These are phyloP conservation scores for Letharia columbiana DNA, from an alignment of 495 filamentous ascomycete species.

Conservation along the genomic window DNA sequence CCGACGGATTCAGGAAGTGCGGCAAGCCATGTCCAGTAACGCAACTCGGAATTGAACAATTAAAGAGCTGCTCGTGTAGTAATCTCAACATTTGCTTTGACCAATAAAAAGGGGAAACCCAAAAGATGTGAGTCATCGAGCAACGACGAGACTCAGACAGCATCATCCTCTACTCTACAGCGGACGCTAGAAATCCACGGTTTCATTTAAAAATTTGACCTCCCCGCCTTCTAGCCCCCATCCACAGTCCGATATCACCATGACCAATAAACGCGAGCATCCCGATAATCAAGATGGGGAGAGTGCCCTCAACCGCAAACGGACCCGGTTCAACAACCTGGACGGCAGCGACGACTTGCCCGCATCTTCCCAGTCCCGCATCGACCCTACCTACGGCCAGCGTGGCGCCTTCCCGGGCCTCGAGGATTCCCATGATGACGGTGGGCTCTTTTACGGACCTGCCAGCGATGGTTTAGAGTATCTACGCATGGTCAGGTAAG, in stretches of 20 bases:
- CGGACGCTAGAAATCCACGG: no score
- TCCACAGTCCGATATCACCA: neutral
- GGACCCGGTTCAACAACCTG: constrained; percentile 9
- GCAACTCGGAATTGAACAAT: no score
- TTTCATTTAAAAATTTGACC: no score
- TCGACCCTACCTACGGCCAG: constrained; percentile 65
- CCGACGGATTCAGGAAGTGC: no score
- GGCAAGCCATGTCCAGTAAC: no score
- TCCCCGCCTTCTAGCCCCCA: neutral
- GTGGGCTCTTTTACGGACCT: constrained; percentile 42
- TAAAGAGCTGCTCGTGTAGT: no score
- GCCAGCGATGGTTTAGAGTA: constrained; percentile 63
- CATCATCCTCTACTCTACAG: no score
- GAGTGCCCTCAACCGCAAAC: neutral
- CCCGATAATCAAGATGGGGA: neutral
- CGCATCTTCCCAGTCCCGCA: constrained; percentile 32
- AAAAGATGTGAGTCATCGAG: no score
- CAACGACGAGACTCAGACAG: no score
- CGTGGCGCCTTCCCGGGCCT: constrained; percentile 67
- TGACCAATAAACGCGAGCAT: constrained; percentile 20
- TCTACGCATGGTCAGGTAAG: constrained; percentile 74
- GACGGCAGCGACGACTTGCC: constrained; percentile 10
- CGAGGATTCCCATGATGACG: constrained; percentile 43
- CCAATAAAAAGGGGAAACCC: no score
- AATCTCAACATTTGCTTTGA: no score